Base-by-base conservation (phyloP, 192 early-diverging fungal genomes). In the Jimgerdemannia flammicorona region DNA sequence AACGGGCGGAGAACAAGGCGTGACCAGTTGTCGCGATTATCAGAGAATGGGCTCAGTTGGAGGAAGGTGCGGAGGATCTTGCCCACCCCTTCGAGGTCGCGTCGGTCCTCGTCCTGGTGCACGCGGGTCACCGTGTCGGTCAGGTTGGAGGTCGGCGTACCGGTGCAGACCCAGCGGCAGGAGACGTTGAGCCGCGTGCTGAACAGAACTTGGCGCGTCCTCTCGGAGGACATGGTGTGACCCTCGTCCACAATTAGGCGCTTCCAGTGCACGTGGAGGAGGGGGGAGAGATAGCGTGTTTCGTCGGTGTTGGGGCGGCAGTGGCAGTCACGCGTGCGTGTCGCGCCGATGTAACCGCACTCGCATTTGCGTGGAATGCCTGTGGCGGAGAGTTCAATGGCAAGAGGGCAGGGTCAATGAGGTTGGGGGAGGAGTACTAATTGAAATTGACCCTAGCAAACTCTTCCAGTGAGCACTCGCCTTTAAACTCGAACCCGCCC, bases 241-340 rank as follows among this genome's bases (percentile, higher is more conserved):
- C 95, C 95, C 71, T 96, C 95, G 71, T 96, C 95, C 10, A 95
- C 90, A 71, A 96, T 91, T 29, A 96, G 72, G 20, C 95, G 82
- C 70, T 93, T 88, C 92, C 93, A 96, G 19, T 89, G 88, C 3
- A 96, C 83, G 20, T 87, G 84, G 59, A 91, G 84, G 4, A 96
- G 78, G 29, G 94, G 93, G 3, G 93, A 93, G 17, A 86, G 77
- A 63, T 81, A 79, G 3, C 80, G 41, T 4, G 71, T 39, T 74
- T 75, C 49, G 40, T 67, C 29, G 66, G n/a, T 54, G 76, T 85
- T 3, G 19, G 44, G 19, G 42, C 41, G 43, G 72, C 80, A 49
- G 71, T 41, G 49, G 64, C 77, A 78, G 54, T 78, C 73, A 43
- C 29, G 77, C 75, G 4, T 54, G 72, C 70, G 79, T 63, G 72